Base-by-base conservation (phyloP, 805 yeast genomes). In the Candida rishiriensis region DNA sequence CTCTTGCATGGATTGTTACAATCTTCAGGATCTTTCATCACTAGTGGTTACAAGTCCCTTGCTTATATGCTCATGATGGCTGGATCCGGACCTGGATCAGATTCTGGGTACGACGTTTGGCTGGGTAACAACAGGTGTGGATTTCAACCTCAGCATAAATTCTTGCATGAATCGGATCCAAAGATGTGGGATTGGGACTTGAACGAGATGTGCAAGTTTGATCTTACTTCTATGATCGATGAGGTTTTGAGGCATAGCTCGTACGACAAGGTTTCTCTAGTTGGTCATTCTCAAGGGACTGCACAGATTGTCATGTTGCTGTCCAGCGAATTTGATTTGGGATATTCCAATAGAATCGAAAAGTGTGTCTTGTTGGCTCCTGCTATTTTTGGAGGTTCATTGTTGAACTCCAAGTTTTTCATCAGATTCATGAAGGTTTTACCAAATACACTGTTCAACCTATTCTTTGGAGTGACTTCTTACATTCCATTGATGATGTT, bases 161-260 rank as follows among this genome's bases (percentile, higher is more conserved):
- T 63, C 44, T 72, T 69, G 49, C 66, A 70, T 32, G 49, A 66
- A 4, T 53, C 55, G 44, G 74, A 76, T 52, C 70, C 71, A 1
- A 56, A 69, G 40, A 85, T 85, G 79, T 91, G 99, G 99, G 81
- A 85, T 52, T 91, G 99, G 99, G 91, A 87, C 57, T 74, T 93
- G 40, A 65, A 73, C n/a, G 91, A 88, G 38, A 79, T 93, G 81
- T 91, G 90, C 0, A 71, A 72, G 45, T 78, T 70, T 55, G 99
- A 91, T 61, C 63, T 93, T 35, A 85, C 95, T 1, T 72, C 86
- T 15, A 68, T 91, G 64, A 71, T 90, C 9, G 76, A 81, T 31
- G 73, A 75, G 43, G 83, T 89, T 1, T 61, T 81, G 31, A 47
- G 60, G 2, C 36, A 36, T 14, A 51, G 53, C 26, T 70, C 43